Evolutionary conservation across 2,329 filamentous ascomycete genomes (phyloP).

Genomic region (Didymella keratinophila): DNA sequence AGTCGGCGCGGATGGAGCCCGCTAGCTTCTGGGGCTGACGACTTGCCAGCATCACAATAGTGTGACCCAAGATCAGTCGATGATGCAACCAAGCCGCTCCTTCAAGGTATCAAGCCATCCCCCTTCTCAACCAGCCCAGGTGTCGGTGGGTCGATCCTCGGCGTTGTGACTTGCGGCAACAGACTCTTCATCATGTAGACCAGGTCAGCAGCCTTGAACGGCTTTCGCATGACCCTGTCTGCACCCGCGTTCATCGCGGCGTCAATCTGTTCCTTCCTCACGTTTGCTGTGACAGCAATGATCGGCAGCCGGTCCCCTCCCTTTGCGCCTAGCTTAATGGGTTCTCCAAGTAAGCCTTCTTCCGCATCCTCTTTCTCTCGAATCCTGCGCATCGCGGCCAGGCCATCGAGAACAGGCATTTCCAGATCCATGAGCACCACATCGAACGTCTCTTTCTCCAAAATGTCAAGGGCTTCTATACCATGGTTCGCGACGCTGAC

Average conservation of each 20-base stretch:
- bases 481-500: conserved; percentile 49
- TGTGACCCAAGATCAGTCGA: not conserved
- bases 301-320: conserved; percentile 36
- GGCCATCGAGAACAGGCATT: conserved; percentile 63
- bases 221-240: conserved; percentile 49
- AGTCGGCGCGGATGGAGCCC: not conserved
- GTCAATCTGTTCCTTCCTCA: conserved; percentile 47
- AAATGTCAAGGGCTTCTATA: conserved; percentile 45
- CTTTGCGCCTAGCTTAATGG: conserved; percentile 34
- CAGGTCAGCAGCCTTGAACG: conserved; percentile 47
- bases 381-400: conserved; percentile 56
- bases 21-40: not conserved
- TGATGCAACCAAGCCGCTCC: not conserved
- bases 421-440: conserved; percentile 59
- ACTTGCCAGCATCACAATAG: not conserved
- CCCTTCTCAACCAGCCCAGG: conserved; percentile 21
- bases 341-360: conserved; percentile 26
- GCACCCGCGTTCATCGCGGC: conserved; percentile 46
- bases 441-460: conserved; percentile 43
- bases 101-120: conserved; percentile 29
- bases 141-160: conserved; percentile 29
- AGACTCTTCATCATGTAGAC: conserved; percentile 48
- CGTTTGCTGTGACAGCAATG: conserved; percentile 51
- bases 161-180: conserved; percentile 32
- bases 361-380: conserved; percentile 55